phyloP scores from a whole-genome alignment of 208 protist species.

The Acanthamoeba sp. region DNA sequence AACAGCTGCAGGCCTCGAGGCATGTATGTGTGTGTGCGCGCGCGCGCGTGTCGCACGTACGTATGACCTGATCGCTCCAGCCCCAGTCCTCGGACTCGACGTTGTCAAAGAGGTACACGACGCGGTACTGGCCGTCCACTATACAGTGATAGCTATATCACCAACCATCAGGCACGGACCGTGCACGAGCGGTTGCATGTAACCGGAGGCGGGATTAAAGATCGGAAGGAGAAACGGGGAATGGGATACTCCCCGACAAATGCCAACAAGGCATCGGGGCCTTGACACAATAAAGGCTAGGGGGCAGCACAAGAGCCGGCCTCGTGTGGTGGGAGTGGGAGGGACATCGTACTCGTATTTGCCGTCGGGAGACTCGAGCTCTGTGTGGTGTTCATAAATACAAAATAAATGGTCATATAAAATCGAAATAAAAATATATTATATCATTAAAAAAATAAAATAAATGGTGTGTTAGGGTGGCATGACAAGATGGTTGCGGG shows the following conservation, averaged over 20 bases:
- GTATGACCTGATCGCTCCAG: conserved; percentile 19
- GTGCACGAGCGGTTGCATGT: too few species aligned
- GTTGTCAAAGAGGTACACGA: conserved; percentile 14
- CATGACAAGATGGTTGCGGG: background rate
- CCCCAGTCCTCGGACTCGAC: conserved; percentile 34
- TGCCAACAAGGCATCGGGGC: too few species aligned
- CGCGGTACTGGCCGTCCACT: conserved; percentile 11
- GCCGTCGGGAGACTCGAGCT: background rate
- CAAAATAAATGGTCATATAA: too few species aligned
- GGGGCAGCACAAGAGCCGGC: background rate
- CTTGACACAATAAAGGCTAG: background rate
- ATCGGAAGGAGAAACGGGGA: background rate
- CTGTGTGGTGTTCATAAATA: background rate
- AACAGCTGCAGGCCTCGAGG: too few species aligned
- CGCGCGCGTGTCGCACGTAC: background rate
- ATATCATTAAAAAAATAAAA: background rate
- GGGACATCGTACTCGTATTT: background rate
- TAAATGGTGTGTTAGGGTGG: background rate
- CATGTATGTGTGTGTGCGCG: too few species aligned
- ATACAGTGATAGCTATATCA: background rate
- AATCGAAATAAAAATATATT: background rate
- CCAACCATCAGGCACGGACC: too few species aligned
- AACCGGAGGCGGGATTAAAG: background rate
- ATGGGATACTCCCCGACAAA: too few species aligned
- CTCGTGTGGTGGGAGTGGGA: background rate